Conservation (phyloP, 192 early-diverging fungal genomes). For the Geranomyces michiganensis region DNA sequence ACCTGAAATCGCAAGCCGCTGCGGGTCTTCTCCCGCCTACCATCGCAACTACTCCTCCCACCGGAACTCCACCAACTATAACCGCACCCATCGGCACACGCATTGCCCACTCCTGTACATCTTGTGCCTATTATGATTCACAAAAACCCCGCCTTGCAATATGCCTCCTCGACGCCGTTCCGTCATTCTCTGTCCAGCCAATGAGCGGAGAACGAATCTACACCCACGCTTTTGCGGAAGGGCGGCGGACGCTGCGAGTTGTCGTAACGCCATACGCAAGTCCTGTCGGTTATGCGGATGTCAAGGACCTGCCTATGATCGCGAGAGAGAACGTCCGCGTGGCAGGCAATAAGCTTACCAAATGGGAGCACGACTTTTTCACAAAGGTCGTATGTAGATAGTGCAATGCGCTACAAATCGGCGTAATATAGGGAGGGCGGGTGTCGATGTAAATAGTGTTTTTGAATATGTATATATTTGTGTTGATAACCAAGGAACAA, state of each 20-base stretch:
- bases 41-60: conserved; percentile 17
- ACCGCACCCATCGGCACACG: not conserved
- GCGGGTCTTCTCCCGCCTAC: conserved; percentile 38
- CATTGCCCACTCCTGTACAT: conserved; percentile 32
- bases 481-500: too few relatives aligned
- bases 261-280: not conserved
- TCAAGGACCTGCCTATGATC: not conserved
- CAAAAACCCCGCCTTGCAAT: conserved; percentile 32
- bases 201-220: not conserved
- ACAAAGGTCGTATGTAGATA: conserved; percentile 1
- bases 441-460: too few relatives aligned
- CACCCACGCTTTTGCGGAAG: not conserved
- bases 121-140: conserved; percentile 41
- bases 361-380: not conserved
- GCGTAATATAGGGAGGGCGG: too few relatives aligned
- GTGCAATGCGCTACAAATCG: too few relatives aligned
- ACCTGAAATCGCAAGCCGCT: conserved; percentile 20
- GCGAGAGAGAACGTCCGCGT: not conserved
- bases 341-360: not conserved
- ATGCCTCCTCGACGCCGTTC: conserved; percentile 45
- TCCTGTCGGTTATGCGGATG: not conserved
- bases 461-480: too few relatives aligned
- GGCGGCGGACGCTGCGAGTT: not conserved
- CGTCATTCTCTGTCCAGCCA: not conserved
- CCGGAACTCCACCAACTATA: conserved; percentile 2